Evolutionary conservation across 78 protist species (phyloP), one percentile per base, ranked within the genome.

Genomic region (Cavenderia fasciculata): DNA sequence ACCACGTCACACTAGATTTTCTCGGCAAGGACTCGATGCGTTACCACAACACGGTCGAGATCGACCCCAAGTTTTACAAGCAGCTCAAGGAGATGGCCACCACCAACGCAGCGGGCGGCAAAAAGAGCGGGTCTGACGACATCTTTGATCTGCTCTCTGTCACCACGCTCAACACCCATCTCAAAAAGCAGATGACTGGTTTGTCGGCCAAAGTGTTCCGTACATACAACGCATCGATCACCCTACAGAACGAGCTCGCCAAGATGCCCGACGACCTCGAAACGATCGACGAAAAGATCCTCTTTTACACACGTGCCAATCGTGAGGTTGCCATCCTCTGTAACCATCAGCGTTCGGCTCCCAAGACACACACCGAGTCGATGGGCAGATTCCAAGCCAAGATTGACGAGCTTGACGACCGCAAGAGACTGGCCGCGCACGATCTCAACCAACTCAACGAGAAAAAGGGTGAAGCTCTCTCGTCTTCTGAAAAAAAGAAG

Each of bases 131-230:
- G 29, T 25, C 25, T 23, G 93, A 96, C 16, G 57, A 77, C 34
- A 56, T 98, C 49, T 98, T 98, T 49, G 96, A 95, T 61, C 40
- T 52, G n/a, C 33, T 95, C 79, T 34, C 78, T 25, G 90, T 87
- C 0, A 8, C 94, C 0, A 21, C 36, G 6, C 85, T 99, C 63
- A 99, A 99, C 94, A 46, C 74, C 10, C 85, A 98, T 74, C 94
- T 99, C 41, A 84, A 96, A 77, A 19, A 4, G 6, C 51, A 94
- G 56, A 98, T 99, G 99, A 74, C 31, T 2, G 99, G 99, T 23
- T 85, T 99, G 21, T 74, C 99, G 0, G 99, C 99, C 40, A 98
- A 98, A 92, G 99, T 98, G 21, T 98, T 99, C 95, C 99, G 99
- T n/a, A 99, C 99, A 33, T 98, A 92, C 94, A 99, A 99, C 69